Evolutionary conservation across 2,329 filamentous ascomycete genomes (phyloP), one percentile per base, ranked within the genome.

Genomic region (Xylariaceae sp.): DNA sequence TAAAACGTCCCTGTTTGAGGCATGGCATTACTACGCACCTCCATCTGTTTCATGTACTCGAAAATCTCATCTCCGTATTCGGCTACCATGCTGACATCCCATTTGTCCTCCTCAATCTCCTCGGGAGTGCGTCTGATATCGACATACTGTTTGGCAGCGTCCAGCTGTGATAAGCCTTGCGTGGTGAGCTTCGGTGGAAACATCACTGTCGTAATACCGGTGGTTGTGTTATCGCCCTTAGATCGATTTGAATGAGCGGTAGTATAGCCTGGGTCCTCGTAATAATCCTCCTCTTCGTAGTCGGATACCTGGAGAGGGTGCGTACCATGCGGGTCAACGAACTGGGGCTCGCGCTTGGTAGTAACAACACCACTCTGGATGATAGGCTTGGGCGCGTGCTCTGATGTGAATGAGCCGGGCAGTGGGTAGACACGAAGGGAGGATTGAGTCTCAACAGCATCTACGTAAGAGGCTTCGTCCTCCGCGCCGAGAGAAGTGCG

Each of bases 41-140:
- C 94, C 45, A 96, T 83, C 50, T 88, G 78, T 45, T 82, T 83
- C 88, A 97, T 90, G 72, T 97, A 96, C 22, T 82, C 77, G 62
- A 97, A 96, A 60, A 99, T 97, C 62, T 99, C 94, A 14, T 96
- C 90, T 42, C 87, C 87, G 64, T 99, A 99, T 66, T 97, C 92
- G 11, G 91, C 88, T 44, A 97, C 94, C 94, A 99, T 97, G 66
- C 89, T 96, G 32, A 92, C 90, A 65, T 97, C 94, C 83, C 87
- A 95, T 45, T 80, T 76, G 66, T 97, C 92, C 57, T 96, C 92
- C 54, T 95, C 88, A 40, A 90, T 75, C 50, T 96, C 90, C 50
- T 94, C 88, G 5, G 73, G 68, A 1, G 82, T 83, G 22, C 81
- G 78, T 27, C 80, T 83, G 30, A 73, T 71, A 58, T 89, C 82